A percentile compares a stretch with the other conserved stretches of the same genome.
phyloP scores from a whole-genome alignment of 495 filamentous ascomycete genomes.

The Penicillium pulvis region DNA sequence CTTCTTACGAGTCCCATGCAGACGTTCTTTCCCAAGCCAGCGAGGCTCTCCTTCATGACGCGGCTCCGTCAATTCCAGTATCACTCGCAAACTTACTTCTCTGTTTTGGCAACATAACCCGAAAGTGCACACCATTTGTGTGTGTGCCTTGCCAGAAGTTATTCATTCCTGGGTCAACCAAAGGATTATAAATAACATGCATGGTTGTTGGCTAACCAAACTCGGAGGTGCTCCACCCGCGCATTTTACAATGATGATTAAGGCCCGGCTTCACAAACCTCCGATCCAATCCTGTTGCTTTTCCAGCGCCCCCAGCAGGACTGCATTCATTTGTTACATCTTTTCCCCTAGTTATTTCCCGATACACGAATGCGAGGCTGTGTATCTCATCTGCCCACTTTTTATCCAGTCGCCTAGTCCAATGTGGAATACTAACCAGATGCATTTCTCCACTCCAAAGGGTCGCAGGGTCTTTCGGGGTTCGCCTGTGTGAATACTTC shows the following conservation, averaged over 20 bases:
- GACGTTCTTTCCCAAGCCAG: background rate
- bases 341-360: background rate
- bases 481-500: too few species aligned
- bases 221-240: slow-evolving; percentile 8
- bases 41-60: background rate
- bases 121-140: background rate
- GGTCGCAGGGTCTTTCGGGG: slow-evolving; percentile 3
- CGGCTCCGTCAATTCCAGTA: background rate
- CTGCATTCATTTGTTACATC: background rate
- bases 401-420: background rate
- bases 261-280: slow-evolving; percentile 10
- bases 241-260: slow-evolving; percentile 14
- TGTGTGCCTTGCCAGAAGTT: slow-evolving; percentile 6
- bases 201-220: slow-evolving; percentile 17
- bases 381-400: slow-evolving; percentile 1
- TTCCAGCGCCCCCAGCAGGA: background rate
- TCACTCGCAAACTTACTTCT: background rate
- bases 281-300: slow-evolving; percentile 21
- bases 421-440: slow-evolving; percentile 1
- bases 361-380: background rate
- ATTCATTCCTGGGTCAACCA: slow-evolving; percentile 12
- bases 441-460: slow-evolving; percentile 4
- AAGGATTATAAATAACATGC: slow-evolving; percentile 18
- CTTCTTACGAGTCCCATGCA: slow-evolving; percentile 9
- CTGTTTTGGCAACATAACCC: background rate